These are phyloP conservation scores for Misopates orontium DNA, from an alignment of 257 asterid genomes.

Conservation along the genomic window DNA sequence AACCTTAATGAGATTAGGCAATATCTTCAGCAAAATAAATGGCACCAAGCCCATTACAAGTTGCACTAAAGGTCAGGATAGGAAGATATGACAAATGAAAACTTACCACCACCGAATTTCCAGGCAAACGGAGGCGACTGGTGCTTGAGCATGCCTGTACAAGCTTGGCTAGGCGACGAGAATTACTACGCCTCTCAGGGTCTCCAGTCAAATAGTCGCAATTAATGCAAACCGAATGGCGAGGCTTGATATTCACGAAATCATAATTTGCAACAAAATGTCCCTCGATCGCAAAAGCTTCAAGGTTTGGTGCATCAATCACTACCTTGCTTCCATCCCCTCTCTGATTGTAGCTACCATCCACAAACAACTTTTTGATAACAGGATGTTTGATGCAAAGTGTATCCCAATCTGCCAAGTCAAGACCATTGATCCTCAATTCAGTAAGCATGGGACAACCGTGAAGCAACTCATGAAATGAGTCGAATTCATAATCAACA, in stretches of 20 bases:
- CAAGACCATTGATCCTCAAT: not conserved
- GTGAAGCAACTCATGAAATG: not conserved
- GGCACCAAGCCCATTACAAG: not conserved
- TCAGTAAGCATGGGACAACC: constrained; percentile 11
- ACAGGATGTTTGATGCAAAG: not conserved
- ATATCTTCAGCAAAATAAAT: not conserved
- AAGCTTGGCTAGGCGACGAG: not conserved
- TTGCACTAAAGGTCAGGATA: not conserved
- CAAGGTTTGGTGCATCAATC: constrained; percentile 6
- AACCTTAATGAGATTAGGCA: no score
- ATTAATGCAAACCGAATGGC: not conserved
- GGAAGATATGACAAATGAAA: not conserved
- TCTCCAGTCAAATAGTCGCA: not conserved
- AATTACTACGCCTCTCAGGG: not conserved
- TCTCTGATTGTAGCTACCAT: not conserved
- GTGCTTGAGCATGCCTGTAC: constrained; percentile 6
- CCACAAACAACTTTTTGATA: not conserved
- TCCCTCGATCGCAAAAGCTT: not conserved
- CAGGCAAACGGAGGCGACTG: not conserved
- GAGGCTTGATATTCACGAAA: not conserved
- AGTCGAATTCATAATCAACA: not conserved
- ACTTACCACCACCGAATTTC: not conserved
- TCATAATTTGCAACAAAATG: not conserved
- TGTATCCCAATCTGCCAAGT: not conserved
- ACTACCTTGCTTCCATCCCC: not conserved